These are phyloP conservation scores for Tetrapisispora arboricola DNA, from an alignment of 805 yeast species.

Conservation along the genomic window DNA sequence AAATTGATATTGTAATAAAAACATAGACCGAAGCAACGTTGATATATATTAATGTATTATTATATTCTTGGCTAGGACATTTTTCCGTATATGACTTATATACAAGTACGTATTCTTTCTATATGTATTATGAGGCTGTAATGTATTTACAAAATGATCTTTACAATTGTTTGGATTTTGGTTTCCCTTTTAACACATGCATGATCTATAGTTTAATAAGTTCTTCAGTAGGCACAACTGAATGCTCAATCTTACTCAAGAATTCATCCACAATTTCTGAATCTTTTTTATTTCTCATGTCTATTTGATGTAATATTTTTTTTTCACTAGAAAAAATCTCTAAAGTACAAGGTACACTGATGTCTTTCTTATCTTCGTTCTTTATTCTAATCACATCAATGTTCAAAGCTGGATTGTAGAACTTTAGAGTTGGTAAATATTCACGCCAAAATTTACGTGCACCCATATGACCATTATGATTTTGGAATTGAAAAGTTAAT, in stretches of 20 bases:
- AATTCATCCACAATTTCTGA: conserved; percentile 49
- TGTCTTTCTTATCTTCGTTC: conserved; percentile 17
- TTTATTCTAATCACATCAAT: conserved; percentile 51
- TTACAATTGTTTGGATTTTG: too few relatives aligned
- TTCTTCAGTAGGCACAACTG: conserved; percentile 37
- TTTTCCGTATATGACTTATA: not conserved
- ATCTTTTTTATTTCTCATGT: conserved; percentile 42
- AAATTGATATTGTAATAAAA: too few relatives aligned
- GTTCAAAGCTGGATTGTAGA: conserved; percentile 66
- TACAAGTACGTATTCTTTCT: not conserved
- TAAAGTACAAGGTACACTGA: conserved; percentile 22
- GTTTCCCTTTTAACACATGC: not conserved
- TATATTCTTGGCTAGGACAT: too few relatives aligned
- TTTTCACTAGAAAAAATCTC: conserved; percentile 17
- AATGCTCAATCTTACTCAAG: conserved; percentile 42
- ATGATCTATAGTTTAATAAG: too few relatives aligned
- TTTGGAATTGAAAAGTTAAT: conserved; percentile 40
- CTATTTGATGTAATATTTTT: conserved; percentile 30
- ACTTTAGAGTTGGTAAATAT: conserved; percentile 65
- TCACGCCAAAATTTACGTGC: conserved; percentile 67
- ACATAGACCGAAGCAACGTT: not conserved
- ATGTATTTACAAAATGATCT: not conserved
- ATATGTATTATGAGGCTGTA: not conserved
- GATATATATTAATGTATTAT: too few relatives aligned
- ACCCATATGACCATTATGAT: conserved; percentile 50